Base-by-base conservation (phyloP, 352 stramenopile species). In the Pythium graminicola region DNA sequence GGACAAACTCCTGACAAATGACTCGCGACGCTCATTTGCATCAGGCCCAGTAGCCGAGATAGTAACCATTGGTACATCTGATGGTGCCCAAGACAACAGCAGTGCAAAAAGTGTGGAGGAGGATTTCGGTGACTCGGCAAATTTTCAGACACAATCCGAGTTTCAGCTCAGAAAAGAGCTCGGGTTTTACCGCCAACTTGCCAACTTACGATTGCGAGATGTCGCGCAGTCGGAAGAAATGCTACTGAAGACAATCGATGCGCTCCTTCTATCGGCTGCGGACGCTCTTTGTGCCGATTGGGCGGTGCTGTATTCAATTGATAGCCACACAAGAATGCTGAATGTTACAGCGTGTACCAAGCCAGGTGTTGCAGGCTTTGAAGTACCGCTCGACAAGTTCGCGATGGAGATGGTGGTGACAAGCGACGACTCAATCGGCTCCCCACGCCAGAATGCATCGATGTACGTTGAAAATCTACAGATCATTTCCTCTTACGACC, bases 141-240 rank as follows among this genome's bases (percentile, higher is more conserved):
- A 42, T 9, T n/a, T n/a, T n/a, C n/a, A n/a, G n/a, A n/a, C n/a
- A n/a, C n/a, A n/a, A n/a, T n/a, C n/a, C n/a, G n/a, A n/a, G n/a
- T n/a, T 13, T 13, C 39, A 50, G 3, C 2, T 31, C 8, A 4
- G 26, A 4, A 41, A 67, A 22, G 73, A 82, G 33, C 54, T 82
- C 28, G 64, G 72, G 39, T 86, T 88, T 49, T 88, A 84, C 42
- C 72, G 70, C 26, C 64, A 77, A 27, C 67, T 86, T 4, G 64
- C 73, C 2, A 70, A 46, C 6, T 33, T 88, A 20, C 80, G 78
- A 41, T 61, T 79, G 39, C 73, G 71, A 0, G 62, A 80, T 17
- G 73, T 69, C 1, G 67, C 70, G 4, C 42, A 50, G 13, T 73
- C 62, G 0, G 71, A 85, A 55, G 54, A 75, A n/a, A 51, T 44